Conservation (phyloP, 2,329 filamentous ascomycete genomes). For the Trichoderma arundinaceum region DNA sequence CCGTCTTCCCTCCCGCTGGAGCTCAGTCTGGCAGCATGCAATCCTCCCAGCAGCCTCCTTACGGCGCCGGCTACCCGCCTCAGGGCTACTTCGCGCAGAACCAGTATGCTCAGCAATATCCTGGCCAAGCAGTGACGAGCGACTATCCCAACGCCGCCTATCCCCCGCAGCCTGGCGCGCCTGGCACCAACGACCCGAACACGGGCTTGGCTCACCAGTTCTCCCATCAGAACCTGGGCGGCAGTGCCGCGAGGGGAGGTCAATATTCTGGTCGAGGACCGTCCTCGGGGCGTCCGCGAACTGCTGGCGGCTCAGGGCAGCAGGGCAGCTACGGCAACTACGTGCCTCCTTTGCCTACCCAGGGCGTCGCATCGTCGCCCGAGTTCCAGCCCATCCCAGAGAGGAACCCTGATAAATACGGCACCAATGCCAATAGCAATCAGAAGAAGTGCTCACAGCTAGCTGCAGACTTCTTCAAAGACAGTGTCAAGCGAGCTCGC, state of each 20-base stretch:
- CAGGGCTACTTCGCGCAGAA: slow-evolving; percentile 67
- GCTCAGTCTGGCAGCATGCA: slow-evolving; percentile 42
- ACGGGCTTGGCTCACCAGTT: slow-evolving; percentile 94
- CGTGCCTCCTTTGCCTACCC: slow-evolving; percentile 69
- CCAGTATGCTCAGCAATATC: slow-evolving; percentile 55
- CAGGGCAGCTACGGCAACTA: slow-evolving; percentile 69
- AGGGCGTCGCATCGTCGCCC: slow-evolving; percentile 64
- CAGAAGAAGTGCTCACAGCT: slow-evolving; percentile 72
- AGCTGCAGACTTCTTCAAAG: slow-evolving; percentile 94
- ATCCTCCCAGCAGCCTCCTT: slow-evolving; percentile 47
- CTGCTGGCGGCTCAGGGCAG: slow-evolving; percentile 73
- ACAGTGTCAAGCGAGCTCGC: slow-evolving; percentile 93
- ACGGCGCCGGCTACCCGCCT: slow-evolving; percentile 53
- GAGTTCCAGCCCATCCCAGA: slow-evolving; percentile 82
- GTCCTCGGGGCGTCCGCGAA: slow-evolving; percentile 79
- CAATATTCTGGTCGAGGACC: slow-evolving; percentile 71
- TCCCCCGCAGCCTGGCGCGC: slow-evolving; percentile 61
- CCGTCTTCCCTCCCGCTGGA: slow-evolving; percentile 62
- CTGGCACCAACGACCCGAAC: slow-evolving; percentile 78
- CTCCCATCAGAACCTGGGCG: slow-evolving; percentile 90
- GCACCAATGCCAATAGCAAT: slow-evolving; percentile 68
- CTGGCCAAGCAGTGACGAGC: slow-evolving; percentile 48
- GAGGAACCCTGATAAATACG: slow-evolving; percentile 82
- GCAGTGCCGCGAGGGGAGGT: slow-evolving; percentile 72
- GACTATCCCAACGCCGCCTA: slow-evolving; percentile 56